Base-by-base conservation (phyloP, 805 yeast genomes). In the Zygoascus biomembranicola region DNA sequence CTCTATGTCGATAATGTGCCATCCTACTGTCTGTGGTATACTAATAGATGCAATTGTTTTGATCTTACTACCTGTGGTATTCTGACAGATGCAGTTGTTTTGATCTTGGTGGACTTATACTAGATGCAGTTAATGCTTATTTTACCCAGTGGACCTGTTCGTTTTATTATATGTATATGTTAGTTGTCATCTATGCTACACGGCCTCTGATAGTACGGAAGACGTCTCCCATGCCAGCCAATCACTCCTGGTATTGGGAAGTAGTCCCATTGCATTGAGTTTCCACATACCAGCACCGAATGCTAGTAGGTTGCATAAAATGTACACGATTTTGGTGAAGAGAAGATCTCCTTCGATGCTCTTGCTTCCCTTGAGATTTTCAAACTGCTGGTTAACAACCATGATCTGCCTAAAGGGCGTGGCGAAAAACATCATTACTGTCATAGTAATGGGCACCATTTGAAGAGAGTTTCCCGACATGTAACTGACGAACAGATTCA, bases 381-480 rank as follows among this genome's bases (percentile, higher is more conserved):
- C 57, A 67, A 92, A 90, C n/a, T 78, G 75, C 14, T 72, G 59
- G 55, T 76, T 75, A 0, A 85, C 79, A 5, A 73, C 69, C 39
- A 83, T 66, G 1, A 94, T 82, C 23, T 95, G 88, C 61, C 80
- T 82, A 39, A 88, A 62, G 0, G 97, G 94, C 47, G 81, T 82
- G 58, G 67, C 44, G 50, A 87, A 77, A 59, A 94, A 80, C 60
- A 92, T 73, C 88, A 85, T 88, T 31, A 87, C 66, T 0, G 96
- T 85, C 87, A 90, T 90, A 71, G 90, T 84, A 47, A 92, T 85
- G 2, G 97, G 94, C 58, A 92, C 89, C 59, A 92, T 77, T 63
- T 94, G 98, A 28, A 94, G 72, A 2, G 95, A 80, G 62, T 85
- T 85, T 32, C 98, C 98, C 0, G 96, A 82, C 88, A 92, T 87